Evolutionary conservation across 208 protist genomes (phyloP), one percentile per base, ranked within the genome.

Genomic region (Leishmania guyanensis): DNA sequence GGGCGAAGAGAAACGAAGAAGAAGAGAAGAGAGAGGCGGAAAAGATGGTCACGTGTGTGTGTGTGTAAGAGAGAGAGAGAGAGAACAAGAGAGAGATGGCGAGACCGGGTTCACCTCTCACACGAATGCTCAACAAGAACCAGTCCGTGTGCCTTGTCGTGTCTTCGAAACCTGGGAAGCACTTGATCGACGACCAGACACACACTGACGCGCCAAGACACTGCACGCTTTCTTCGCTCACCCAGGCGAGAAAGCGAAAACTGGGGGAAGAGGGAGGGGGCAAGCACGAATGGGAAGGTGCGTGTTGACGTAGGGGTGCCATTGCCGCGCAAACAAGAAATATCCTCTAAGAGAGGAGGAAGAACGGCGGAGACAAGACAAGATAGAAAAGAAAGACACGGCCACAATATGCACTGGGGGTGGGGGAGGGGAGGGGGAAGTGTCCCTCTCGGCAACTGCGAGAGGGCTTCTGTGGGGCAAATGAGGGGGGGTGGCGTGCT

Each of bases 181-280:
- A 36, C 0, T 39, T 6, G 4, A n/a, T 17, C 29, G 62, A 33
- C 29, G 9, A 39, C 43, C 43, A 46, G 43, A 12, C 14, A 5
- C 29, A 16, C 29, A 68, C 62, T 2, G 29, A 10, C 29, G 62
- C 14, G 22, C 62, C 29, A 16, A 22, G 29, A 39, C 62, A 39
- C 29, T 33, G 22, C 8, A 16, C 22, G 14, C 36, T 51, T 74
- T 56, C 48, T 33, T 80, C 65, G 33, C 36, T 53, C 73, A 54
- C 68, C 33, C 54, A 51, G 3, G 3, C 68, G 14, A 53, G 81
- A 36, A 75, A 56, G 48, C 46, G 14, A 43, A 68, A 16, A 29
- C 8, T n/a, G 68, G 20, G 56, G 62, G 29, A 78, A 68, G 58
- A 56, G 78, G 74, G 56, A 79, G 58, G 79, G 22, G 9, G n/a